phyloP scores from a whole-genome alignment of 2,329 filamentous ascomycete species.

The Nigrospora sphaerica region DNA sequence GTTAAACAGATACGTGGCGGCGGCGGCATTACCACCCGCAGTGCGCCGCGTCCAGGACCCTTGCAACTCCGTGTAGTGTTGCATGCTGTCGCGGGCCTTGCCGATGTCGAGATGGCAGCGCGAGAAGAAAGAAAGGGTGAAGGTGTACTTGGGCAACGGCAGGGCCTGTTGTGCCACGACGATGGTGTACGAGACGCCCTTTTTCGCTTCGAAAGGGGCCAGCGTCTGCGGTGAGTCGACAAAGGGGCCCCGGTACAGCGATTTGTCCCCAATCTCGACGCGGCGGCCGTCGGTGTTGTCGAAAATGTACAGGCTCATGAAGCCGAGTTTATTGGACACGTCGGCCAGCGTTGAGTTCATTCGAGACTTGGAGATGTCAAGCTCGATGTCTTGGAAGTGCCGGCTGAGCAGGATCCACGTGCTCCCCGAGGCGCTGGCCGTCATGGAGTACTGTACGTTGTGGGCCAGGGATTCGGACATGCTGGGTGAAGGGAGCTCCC shows the following conservation, averaged over 20 bases:
- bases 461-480: constrained; percentile 50
- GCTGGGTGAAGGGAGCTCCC: constrained; percentile 51
- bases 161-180: constrained; percentile 76
- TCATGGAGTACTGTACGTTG: constrained; percentile 67
- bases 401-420: constrained; percentile 83
- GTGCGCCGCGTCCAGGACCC: constrained; percentile 72
- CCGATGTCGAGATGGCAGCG: constrained; percentile 52
- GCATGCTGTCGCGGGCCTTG: constrained; percentile 54
- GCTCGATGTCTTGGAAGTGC: constrained; percentile 70
- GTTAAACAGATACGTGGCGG: constrained; percentile 71
- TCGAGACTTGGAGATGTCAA: constrained; percentile 44
- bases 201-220: constrained; percentile 57
- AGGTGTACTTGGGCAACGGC: constrained; percentile 66
- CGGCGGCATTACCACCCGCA: constrained; percentile 77
- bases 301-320: constrained; percentile 83
- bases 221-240: constrained; percentile 92
- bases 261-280: constrained; percentile 67
- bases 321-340: constrained; percentile 57
- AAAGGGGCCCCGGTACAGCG: constrained; percentile 70
- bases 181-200: constrained; percentile 41
- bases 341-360: constrained; percentile 27
- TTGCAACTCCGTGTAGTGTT: constrained; percentile 47
- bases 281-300: constrained; percentile 56
- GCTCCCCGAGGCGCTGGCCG: constrained; percentile 47
- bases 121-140: constrained; percentile 81